These are phyloP conservation scores for Penicillium canescens DNA, from an alignment of 495 filamentous ascomycete species.

Conservation along the genomic window DNA sequence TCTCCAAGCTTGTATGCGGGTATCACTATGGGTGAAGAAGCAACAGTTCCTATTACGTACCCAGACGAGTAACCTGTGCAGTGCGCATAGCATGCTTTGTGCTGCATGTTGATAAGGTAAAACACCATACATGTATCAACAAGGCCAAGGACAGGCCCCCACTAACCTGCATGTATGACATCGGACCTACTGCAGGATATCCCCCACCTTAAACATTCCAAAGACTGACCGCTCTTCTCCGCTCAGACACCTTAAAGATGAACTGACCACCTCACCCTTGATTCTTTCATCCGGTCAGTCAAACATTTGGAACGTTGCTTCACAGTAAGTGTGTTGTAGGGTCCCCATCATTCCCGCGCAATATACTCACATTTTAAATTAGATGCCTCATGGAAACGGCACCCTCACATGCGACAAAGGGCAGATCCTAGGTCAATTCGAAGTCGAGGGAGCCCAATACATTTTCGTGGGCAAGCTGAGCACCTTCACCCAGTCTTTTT, in stretches of 20 bases:
- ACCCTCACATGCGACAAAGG: conserved; percentile 11
- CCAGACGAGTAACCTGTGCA: not conserved
- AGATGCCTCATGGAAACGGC: conserved; percentile 12
- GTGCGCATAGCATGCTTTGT: not conserved
- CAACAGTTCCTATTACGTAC: not conserved
- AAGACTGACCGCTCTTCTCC: conserved; percentile 9
- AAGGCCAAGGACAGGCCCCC: conserved; percentile 1
- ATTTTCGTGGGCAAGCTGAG: conserved; percentile 7
- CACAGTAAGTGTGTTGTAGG: not conserved
- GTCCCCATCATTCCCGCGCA: not conserved
- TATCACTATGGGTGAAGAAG: not conserved
- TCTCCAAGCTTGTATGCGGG: too few relatives aligned
- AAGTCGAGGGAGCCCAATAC: conserved; percentile 10
- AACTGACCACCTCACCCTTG: not conserved
- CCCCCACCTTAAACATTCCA: not conserved
- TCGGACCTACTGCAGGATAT: conserved; percentile 4
- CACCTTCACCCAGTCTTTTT: conserved; percentile 5
- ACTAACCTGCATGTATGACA: conserved; percentile 10
- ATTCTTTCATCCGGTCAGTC: not conserved
- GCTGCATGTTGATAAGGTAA: not conserved
- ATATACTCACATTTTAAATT: not conserved
- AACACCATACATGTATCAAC: not conserved
- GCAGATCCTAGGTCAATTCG: conserved; percentile 10
- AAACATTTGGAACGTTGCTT: not conserved
- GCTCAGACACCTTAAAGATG: not conserved